Evolutionary conservation across 1,139 yeast genomes (phyloP).

Genomic region (Diutina neorugosa): DNA sequence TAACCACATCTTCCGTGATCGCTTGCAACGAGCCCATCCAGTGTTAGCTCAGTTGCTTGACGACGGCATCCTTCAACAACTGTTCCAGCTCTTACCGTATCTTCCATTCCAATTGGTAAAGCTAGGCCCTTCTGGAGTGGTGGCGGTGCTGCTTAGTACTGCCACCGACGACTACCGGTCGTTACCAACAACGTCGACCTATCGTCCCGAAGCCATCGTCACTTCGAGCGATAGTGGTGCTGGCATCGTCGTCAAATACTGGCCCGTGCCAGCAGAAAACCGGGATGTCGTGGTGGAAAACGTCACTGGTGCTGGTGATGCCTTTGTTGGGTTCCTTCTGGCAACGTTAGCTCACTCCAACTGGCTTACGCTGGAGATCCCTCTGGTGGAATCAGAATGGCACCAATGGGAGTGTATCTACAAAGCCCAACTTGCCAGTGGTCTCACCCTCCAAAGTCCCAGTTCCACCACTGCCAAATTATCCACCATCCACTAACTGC

Average conservation of each 20-base stretch:
- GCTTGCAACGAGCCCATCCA: conserved; percentile 17
- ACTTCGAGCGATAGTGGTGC: conserved; percentile 12
- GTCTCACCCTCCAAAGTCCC: conserved; percentile 25
- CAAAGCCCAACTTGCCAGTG: conserved; percentile 45
- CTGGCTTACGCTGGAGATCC: conserved; percentile 17
- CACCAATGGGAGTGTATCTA: conserved; percentile 22
- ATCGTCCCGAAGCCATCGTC: conserved; percentile 14
- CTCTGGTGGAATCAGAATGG: conserved; percentile 20
- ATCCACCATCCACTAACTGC: neutral
- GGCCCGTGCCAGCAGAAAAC: conserved; percentile 33
- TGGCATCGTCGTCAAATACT: conserved; percentile 56
- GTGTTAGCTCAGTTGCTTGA: conserved; percentile 16
- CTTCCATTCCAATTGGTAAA: conserved; percentile 59
- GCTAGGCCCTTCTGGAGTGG: conserved; percentile 54
- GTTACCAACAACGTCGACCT: conserved; percentile 24
- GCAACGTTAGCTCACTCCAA: conserved; percentile 4
- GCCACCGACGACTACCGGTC: conserved; percentile 16
- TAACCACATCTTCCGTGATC: conserved; percentile 32
- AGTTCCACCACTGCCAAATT: conserved; percentile 14
- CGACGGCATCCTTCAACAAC: conserved; percentile 54
- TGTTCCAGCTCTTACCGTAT: conserved; percentile 60
- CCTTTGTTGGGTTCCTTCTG: conserved; percentile 1
- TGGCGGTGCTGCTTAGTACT: conserved; percentile 27
- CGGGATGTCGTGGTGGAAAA: conserved; percentile 23
- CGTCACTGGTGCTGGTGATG: conserved; percentile 67